Evolutionary conservation across 1,139 yeast genomes (phyloP).

Genomic region (Zhuliangozyma parablackwelliae): DNA sequence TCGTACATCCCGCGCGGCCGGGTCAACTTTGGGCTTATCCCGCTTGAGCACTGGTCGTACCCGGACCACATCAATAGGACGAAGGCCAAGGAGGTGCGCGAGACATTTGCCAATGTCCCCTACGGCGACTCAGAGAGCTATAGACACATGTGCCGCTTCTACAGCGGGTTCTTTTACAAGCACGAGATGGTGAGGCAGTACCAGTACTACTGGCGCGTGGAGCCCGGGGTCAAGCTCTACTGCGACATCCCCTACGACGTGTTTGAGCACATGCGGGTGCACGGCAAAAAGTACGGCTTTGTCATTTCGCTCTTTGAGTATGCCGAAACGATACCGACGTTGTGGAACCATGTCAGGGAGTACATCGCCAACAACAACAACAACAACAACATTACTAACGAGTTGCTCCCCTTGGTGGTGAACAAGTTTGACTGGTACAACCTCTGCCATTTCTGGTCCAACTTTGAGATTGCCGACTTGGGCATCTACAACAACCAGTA

Average conservation of each 20-base stretch:
- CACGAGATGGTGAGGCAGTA: slow-evolving; percentile 27
- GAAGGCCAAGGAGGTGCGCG: slow-evolving; percentile 14
- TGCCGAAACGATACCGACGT: slow-evolving; percentile 26
- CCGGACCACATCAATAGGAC: slow-evolving; percentile 25
- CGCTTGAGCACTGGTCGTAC: slow-evolving; percentile 27
- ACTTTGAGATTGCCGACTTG: slow-evolving; percentile 33
- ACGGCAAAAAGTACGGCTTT: slow-evolving; percentile 24
- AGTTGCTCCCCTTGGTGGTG: slow-evolving; percentile 10
- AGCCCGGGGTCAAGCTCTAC: slow-evolving; percentile 25
- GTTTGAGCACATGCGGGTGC: slow-evolving; percentile 20
- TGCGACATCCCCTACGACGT: slow-evolving; percentile 30
- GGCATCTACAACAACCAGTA: slow-evolving; percentile 21
- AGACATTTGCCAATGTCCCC: slow-evolving; percentile 13
- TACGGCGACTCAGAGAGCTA: slow-evolving; percentile 30
- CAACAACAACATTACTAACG: slow-evolving; percentile 13
- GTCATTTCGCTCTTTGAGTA: slow-evolving; percentile 30
- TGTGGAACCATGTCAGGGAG: slow-evolving; percentile 23
- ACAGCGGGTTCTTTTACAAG: slow-evolving; percentile 29
- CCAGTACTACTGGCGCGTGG: slow-evolving; percentile 34
- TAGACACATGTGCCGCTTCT: slow-evolving; percentile 36
- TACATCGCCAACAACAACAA: slow-evolving; percentile 10
- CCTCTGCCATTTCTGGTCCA: slow-evolving; percentile 38
- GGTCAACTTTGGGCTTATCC: slow-evolving; percentile 28
- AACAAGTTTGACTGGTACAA: slow-evolving; percentile 23
- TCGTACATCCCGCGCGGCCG: slow-evolving; percentile 18